These are phyloP conservation scores for Prunus dulcis DNA, from an alignment of 306 rosid genomes.

Conservation along the genomic window DNA sequence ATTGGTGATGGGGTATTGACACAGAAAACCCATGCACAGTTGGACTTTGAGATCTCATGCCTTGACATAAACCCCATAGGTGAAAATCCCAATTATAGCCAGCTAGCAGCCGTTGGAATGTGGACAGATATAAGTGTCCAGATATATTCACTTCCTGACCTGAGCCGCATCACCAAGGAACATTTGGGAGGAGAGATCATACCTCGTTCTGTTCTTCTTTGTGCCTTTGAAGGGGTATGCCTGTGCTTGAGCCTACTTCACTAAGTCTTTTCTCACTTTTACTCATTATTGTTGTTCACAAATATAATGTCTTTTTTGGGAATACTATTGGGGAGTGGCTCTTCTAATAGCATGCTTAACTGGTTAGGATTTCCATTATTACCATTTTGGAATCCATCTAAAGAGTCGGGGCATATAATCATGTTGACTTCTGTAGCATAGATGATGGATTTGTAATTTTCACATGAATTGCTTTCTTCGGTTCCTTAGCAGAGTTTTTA, in stretches of 20 bases:
- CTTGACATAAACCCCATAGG: conserved; percentile 95
- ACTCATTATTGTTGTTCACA: background rate
- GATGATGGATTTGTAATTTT: background rate
- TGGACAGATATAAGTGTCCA: conserved; percentile 96
- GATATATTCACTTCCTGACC: conserved; percentile 86
- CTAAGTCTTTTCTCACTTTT: background rate
- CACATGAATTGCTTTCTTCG: background rate
- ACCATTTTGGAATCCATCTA: background rate
- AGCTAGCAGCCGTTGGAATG: conserved; percentile 97
- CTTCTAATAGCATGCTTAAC: background rate
- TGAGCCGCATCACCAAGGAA: conserved; percentile 82
- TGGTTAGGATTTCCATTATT: background rate
- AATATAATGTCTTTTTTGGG: background rate
- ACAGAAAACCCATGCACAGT: conserved; percentile 59
- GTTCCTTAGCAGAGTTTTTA: background rate
- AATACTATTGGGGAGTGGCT: background rate
- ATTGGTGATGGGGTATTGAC: conserved; percentile 74
- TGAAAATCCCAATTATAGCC: conserved; percentile 70
- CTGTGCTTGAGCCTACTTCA: conserved; percentile 14
- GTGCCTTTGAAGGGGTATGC: conserved; percentile 96
- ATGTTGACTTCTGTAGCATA: background rate
- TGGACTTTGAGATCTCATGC: conserved; percentile 93
- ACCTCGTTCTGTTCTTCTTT: conserved; percentile 99
- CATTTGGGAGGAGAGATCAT: conserved; percentile 95
- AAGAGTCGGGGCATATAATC: background rate